phyloP scores from a whole-genome alignment of 2,329 filamentous ascomycete genomes.

The Fusarium metavorans region DNA sequence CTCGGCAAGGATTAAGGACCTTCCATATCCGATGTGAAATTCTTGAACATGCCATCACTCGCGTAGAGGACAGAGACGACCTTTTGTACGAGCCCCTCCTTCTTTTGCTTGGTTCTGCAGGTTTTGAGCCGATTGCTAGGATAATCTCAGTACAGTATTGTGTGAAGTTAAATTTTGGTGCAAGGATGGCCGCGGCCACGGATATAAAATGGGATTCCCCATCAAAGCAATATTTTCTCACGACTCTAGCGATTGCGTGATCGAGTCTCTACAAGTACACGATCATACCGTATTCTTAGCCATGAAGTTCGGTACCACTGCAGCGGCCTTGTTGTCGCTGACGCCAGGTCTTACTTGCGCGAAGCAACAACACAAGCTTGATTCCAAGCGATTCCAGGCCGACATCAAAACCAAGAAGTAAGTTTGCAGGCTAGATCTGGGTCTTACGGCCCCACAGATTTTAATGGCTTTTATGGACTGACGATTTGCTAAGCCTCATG shows the following conservation, averaged over 20 bases:
- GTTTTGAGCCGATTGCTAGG: background rate
- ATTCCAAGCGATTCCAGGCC: slow-evolving; percentile 27
- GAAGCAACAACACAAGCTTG: slow-evolving; percentile 21
- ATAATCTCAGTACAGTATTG: background rate
- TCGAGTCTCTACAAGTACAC: background rate
- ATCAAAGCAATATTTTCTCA: background rate
- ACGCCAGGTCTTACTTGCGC: slow-evolving; percentile 7
- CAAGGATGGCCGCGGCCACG: background rate
- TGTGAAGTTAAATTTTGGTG: background rate
- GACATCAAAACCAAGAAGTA: slow-evolving; percentile 36
- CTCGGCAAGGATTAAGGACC: slow-evolving; percentile 8
- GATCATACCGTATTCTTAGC: background rate
- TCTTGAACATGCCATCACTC: slow-evolving; percentile 6
- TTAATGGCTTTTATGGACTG: background rate
- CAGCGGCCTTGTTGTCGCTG: slow-evolving; percentile 23
- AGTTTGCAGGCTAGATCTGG: background rate
- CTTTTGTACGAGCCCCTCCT: background rate
- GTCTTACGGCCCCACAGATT: background rate
- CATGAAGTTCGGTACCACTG: slow-evolving; percentile 18
- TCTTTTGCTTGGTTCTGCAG: background rate
- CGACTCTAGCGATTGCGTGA: background rate
- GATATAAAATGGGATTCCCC: background rate
- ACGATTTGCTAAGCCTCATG: slow-evolving; percentile 17
- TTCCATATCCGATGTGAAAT: slow-evolving; percentile 26
- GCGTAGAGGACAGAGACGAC: background rate